Evolutionary conservation across 768 basidiomycete genomes (phyloP).

Genomic region (Pseudohyphozyma bogoriensis): DNA sequence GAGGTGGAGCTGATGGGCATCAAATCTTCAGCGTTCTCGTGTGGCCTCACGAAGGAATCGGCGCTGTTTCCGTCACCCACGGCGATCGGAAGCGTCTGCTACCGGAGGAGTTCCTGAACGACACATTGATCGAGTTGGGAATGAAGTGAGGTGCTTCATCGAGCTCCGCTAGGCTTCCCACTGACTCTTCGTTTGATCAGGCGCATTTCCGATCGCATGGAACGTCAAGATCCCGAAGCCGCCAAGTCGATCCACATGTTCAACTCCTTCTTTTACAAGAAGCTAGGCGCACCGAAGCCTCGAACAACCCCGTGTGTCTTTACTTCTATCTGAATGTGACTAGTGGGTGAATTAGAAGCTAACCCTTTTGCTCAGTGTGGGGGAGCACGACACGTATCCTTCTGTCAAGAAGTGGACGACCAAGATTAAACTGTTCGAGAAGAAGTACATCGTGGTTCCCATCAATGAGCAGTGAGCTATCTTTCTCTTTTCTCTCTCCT

Average conservation of each 20-base stretch:
- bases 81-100: conserved; percentile 48
- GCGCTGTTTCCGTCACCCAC: conserved; percentile 67
- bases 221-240: background rate
- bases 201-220: conserved; percentile 48
- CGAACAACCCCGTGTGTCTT: background rate
- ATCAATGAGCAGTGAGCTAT: conserved; percentile 86
- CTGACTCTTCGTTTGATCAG: conserved; percentile 40
- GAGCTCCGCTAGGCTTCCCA: background rate
- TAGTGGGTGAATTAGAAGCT: background rate
- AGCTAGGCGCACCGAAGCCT: conserved; percentile 54
- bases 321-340: background rate
- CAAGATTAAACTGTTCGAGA: conserved; percentile 74
- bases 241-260: conserved; percentile 65
- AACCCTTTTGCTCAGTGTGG: background rate
- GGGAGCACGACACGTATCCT: conserved; percentile 44
- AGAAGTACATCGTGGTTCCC: conserved; percentile 86
- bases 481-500: background rate
- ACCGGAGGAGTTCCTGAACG: conserved; percentile 78
- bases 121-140: conserved; percentile 91
- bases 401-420: conserved; percentile 90
- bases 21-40: conserved; percentile 12
- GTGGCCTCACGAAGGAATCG: conserved; percentile 35
- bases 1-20: background rate
- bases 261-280: conserved; percentile 97
- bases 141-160: conserved; percentile 55